Percentiles rank a stretch among this genome's conserved stretches.
Conservation (phyloP, 1,139 yeast genomes). For the Taiozyma sp. region DNA sequence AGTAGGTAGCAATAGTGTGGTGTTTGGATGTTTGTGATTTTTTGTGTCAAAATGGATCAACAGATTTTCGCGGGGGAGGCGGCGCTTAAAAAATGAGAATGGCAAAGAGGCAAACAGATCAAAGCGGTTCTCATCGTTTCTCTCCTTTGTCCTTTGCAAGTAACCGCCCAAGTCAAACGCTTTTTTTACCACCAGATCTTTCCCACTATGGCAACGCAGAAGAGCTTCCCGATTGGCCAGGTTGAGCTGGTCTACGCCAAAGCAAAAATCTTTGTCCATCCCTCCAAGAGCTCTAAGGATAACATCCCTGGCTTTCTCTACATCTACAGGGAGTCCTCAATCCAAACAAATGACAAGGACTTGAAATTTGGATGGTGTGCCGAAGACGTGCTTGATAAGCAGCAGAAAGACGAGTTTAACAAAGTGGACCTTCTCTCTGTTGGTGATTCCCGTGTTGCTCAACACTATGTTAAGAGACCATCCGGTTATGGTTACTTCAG, state of each 20-base stretch:
- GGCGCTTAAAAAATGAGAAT: neutral
- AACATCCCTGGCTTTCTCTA: slow-evolving; percentile 74
- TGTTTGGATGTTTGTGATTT: neutral
- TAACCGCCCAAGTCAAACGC: no score
- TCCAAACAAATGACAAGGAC: slow-evolving; percentile 43
- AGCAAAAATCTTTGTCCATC: slow-evolving; percentile 77
- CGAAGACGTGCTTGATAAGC: slow-evolving; percentile 44
- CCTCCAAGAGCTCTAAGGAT: slow-evolving; percentile 65
- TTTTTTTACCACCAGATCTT: no score
- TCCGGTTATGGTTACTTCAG: slow-evolving; percentile 52
- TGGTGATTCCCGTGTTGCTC: neutral
- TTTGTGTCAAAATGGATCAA: neutral
- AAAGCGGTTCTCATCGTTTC: no score
- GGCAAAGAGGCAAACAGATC: neutral
- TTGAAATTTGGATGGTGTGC: slow-evolving; percentile 72
- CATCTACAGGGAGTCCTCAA: slow-evolving; percentile 42
- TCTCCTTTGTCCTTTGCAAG: no score
- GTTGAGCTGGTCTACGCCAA: slow-evolving; percentile 29
- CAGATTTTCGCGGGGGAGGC: neutral
- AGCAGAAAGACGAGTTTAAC: slow-evolving; percentile 45
- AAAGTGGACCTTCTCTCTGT: slow-evolving; percentile 39
- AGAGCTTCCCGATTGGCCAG: slow-evolving; percentile 11
- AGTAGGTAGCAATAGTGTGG: no score
- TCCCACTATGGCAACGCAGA: neutral
- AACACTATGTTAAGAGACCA: slow-evolving; percentile 42